Percentiles rank a stretch among this genome's conserved stretches.
Evolutionary conservation across 768 basidiomycete species (phyloP).

Genomic region (Tricholoma bakamatsutake): DNA sequence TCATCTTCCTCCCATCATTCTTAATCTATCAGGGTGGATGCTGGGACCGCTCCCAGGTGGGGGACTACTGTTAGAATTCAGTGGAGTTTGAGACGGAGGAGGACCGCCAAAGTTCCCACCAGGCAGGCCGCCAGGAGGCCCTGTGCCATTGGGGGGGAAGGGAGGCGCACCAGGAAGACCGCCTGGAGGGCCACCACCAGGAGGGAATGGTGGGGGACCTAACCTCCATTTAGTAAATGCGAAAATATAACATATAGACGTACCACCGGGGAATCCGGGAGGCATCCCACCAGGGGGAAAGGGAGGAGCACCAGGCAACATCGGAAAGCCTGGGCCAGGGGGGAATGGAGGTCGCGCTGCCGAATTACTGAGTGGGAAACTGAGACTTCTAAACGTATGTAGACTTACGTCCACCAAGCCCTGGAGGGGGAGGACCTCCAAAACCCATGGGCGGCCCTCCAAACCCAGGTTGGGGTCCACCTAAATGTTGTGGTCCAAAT

Average conservation of each 20-base stretch:
- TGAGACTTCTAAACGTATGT: background rate
- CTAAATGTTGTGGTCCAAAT: slow-evolving; percentile 77
- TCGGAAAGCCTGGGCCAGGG: slow-evolving; percentile 52
- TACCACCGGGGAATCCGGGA: slow-evolving; percentile 40
- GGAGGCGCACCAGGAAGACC: slow-evolving; percentile 42
- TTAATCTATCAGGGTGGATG: slow-evolving; percentile 81
- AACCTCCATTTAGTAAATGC: slow-evolving; percentile 4
- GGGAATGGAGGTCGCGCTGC: slow-evolving; percentile 67
- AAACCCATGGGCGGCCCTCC: slow-evolving; percentile 45
- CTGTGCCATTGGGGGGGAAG: slow-evolving; percentile 32
- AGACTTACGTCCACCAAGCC: slow-evolving; percentile 48
- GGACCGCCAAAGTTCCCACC: slow-evolving; percentile 28
- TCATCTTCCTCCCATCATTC: slow-evolving; percentile 59
- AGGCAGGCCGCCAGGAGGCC: slow-evolving; percentile 22
- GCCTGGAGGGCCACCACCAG: slow-evolving; percentile 28
- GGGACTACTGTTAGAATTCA: slow-evolving; percentile 16
- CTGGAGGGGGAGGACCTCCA: slow-evolving; percentile 44
- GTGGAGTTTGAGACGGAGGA: slow-evolving; percentile 25
- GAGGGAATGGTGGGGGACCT: slow-evolving; percentile 47
- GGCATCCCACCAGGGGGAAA: slow-evolving; percentile 63
- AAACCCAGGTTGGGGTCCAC: slow-evolving; percentile 44
- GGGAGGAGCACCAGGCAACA: slow-evolving; percentile 54
- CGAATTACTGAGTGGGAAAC: slow-evolving; percentile 7
- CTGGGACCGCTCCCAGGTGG: slow-evolving; percentile 40
- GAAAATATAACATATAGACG: slow-evolving; percentile 14